A percentile compares a stretch with the other conserved stretches of the same genome.
Evolutionary conservation across 306 rosid genomes (phyloP).

Genomic region (Lupinus albus): DNA sequence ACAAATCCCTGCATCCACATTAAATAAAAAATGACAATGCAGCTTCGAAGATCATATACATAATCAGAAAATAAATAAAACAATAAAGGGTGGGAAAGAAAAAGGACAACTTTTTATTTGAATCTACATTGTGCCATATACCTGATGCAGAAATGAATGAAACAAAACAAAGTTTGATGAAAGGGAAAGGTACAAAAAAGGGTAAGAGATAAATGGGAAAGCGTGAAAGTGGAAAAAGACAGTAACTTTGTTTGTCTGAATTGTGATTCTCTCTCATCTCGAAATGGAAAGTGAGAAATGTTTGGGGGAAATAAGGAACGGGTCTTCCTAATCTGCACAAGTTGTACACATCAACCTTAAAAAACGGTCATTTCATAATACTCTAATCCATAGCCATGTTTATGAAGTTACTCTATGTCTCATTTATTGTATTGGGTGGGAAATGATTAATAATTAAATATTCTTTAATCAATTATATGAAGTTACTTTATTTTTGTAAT

Average conservation of each 20-base stretch:
- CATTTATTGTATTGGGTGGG: conserved; percentile 32
- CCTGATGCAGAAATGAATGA: conserved; percentile 29
- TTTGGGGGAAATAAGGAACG: conserved; percentile 48
- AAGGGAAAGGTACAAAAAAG: neutral
- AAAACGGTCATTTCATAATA: conserved; percentile 30
- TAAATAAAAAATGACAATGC: conserved; percentile 45
- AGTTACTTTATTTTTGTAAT: too few relatives aligned
- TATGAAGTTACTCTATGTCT: neutral
- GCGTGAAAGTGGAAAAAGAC: conserved; percentile 33
- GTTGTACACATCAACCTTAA: conserved; percentile 52
- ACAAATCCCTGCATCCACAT: conserved; percentile 42
- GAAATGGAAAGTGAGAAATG: conserved; percentile 55
- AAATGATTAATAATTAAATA: conserved; percentile 37
- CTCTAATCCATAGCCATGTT: neutral
- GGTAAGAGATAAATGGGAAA: conserved; percentile 8
- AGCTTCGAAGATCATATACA: conserved; percentile 33
- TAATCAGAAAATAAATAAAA: neutral
- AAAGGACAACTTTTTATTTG: neutral
- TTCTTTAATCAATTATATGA: too few relatives aligned
- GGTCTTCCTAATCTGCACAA: conserved; percentile 56
- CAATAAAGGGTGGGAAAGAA: neutral
- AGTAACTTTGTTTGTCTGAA: neutral
- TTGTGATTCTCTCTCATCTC: conserved; percentile 42
- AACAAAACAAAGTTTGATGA: neutral
- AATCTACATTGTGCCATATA: conserved; percentile 17